Base-by-base conservation (phyloP, 2,329 filamentous ascomycete species). In the Plectosphaerella plurivora region DNA sequence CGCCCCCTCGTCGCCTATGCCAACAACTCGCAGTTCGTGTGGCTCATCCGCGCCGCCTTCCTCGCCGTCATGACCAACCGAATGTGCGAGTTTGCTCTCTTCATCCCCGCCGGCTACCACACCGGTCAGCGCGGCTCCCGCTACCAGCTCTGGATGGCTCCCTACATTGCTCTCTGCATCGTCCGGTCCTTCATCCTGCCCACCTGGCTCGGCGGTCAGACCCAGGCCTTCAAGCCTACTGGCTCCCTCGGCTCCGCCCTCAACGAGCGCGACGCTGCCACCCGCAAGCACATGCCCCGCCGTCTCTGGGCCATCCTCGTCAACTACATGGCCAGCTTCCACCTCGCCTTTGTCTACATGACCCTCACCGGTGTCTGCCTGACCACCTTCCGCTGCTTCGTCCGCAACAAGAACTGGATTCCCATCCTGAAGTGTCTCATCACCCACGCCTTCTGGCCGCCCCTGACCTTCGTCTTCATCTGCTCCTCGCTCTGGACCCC, bases 361-460 rank as follows among this genome's bases (percentile, higher is more conserved):
- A 78, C 76, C 4, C 67, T 82, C 16, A 68, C 76, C 5, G 76
- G 71, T 3, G 77, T 81, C 35, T 70, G 72, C 7, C 60, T 78
- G 47, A 77, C 75, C 2, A 73, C 73, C 6, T 81, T 76, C 65
- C 75, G 76, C 53, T 78, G 74, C 63, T 74, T 79, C 58, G 64
- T 68, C 35, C 66, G 66, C 56, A 35, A 28, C 22, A 25, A 22
- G 18, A 33, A n/a, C 22, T 15, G 11, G 22, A 18, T 45, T n/a
- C 37, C 39, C 20, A 65, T 74, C n/a, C 67, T 83, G 15, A 61
- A 78, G 47, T 75, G 74, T 57, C 68, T 86, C 4, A 62, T 86
- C 41, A 83, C 81, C 0, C 81, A 84, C 61, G 80, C 79, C 12
- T 80, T 79, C 67, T 86, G 82, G 82, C 81, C 81, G 6, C 82